A percentile compares a stretch with the other conserved stretches of the same genome.
These are phyloP conservation scores for Penicillium freii DNA, from an alignment of 2,329 filamentous ascomycete species.

Conservation along the genomic window DNA sequence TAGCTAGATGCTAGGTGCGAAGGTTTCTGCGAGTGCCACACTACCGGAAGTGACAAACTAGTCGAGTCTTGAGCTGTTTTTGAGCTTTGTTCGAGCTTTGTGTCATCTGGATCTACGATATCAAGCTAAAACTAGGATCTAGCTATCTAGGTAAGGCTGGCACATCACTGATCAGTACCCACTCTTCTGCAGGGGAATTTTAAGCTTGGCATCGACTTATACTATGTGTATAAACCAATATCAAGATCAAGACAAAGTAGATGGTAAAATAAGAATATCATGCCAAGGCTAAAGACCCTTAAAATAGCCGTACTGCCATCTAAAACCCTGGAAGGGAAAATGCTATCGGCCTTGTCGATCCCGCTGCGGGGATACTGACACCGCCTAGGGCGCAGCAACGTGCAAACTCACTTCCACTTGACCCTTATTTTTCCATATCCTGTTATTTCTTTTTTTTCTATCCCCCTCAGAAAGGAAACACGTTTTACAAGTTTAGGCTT, in stretches of 20 bases:
- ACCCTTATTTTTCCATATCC: background rate
- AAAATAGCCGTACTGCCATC: background rate
- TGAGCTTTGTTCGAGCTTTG: background rate
- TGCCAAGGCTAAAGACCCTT: constrained; percentile 5
- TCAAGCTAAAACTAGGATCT: background rate
- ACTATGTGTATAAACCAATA: background rate
- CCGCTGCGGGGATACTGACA: constrained; percentile 22
- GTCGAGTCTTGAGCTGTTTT: background rate
- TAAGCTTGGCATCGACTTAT: background rate
- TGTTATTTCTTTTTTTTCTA: background rate
- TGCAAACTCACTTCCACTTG: background rate
- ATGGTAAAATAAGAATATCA: background rate
- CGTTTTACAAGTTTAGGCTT: background rate
- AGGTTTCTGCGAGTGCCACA: too few species aligned
- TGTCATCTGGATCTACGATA: background rate
- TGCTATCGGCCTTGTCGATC: constrained; percentile 17
- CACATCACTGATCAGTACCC: background rate
- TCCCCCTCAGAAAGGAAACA: too few species aligned
- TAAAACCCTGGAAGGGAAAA: background rate
- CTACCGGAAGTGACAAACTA: too few species aligned
- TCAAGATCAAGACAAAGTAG: background rate
- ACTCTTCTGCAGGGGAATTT: background rate
- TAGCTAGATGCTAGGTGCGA: background rate
- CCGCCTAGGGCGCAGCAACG: constrained; percentile 12
- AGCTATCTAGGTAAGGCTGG: background rate